A percentile compares a stretch with the other conserved stretches of the same genome.
These are phyloP conservation scores for Yamadazyma triangularis DNA, from an alignment of 1,139 yeast genomes.

Conservation along the genomic window DNA sequence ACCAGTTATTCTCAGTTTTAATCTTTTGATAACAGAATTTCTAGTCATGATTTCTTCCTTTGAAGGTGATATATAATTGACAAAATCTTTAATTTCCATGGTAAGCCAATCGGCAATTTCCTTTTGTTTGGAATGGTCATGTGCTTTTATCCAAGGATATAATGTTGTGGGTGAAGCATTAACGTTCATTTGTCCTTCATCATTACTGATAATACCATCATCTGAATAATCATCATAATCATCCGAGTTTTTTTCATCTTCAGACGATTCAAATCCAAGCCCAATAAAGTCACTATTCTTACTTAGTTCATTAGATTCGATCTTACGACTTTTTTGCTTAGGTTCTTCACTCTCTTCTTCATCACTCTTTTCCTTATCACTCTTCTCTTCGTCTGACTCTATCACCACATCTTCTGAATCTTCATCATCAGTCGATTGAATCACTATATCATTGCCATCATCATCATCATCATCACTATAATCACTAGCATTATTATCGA, in stretches of 20 bases:
- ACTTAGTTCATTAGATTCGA: constrained; percentile 29
- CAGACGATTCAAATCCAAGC: constrained; percentile 49
- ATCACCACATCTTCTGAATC: constrained; percentile 25
- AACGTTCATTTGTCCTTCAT: constrained; percentile 24
- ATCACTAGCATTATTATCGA: too few species aligned
- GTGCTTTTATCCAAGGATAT: constrained; percentile 79
- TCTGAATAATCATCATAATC: constrained; percentile 24
- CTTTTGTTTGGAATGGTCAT: constrained; percentile 67
- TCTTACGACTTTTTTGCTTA: constrained; percentile 10
- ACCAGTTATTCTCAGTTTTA: constrained; percentile 51
- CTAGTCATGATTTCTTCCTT: constrained; percentile 67
- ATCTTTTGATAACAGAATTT: constrained; percentile 57
- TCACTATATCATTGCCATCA: constrained; percentile 2
- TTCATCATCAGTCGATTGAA: constrained; percentile 3
- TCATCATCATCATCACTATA: constrained; percentile 6
- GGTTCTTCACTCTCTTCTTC: constrained; percentile 2
- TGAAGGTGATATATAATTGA: constrained; percentile 83
- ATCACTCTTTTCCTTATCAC: constrained; percentile 5
- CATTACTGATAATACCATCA: constrained; percentile 34
- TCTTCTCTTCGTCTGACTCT: constrained; percentile 29
- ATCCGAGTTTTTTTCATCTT: constrained; percentile 30
- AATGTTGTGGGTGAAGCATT: constrained; percentile 24
- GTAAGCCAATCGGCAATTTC: constrained; percentile 88
- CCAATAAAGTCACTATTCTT: constrained; percentile 54
- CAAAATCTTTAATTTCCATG: constrained; percentile 81